phyloP scores from a whole-genome alignment of 2,329 filamentous ascomycete species.

The Alternaria viburni region DNA sequence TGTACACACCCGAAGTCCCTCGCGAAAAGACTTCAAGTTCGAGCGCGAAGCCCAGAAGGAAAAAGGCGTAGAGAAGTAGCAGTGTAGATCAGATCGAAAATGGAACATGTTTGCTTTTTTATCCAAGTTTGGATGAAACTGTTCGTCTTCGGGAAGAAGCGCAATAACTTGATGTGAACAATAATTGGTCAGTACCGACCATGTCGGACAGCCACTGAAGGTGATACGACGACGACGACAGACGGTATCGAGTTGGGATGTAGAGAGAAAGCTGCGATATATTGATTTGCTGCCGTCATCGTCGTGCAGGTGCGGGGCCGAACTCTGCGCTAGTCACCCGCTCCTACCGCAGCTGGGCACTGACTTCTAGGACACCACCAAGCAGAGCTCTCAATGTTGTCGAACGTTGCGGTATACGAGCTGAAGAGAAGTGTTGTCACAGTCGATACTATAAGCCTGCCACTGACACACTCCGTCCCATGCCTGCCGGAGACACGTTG shows the following conservation, averaged over 20 bases:
- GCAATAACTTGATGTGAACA: neutral
- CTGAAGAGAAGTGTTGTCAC: neutral
- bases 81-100: no score
- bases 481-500: rapidly evolving
- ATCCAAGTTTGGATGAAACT: neutral
- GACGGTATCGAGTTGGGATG: no score
- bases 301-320: neutral
- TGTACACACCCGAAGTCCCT: no score
- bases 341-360: neutral
- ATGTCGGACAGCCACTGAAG: neutral
- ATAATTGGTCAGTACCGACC: rapidly evolving
- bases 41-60: no score
- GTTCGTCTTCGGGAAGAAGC: neutral
- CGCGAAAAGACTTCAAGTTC: no score
- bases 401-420: neutral
- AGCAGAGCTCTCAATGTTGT: neutral
- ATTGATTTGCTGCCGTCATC: neutral
- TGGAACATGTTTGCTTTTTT: neutral
- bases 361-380: neutral
- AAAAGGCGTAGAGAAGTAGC: no score
- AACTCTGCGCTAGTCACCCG: neutral
- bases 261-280: neutral
- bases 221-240: neutral
- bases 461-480: neutral
- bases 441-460: neutral